Percentiles rank a stretch among this genome's conserved stretches.
Conservation (phyloP, 768 basidiomycete species). For the Leccinum pellstonianum region DNA sequence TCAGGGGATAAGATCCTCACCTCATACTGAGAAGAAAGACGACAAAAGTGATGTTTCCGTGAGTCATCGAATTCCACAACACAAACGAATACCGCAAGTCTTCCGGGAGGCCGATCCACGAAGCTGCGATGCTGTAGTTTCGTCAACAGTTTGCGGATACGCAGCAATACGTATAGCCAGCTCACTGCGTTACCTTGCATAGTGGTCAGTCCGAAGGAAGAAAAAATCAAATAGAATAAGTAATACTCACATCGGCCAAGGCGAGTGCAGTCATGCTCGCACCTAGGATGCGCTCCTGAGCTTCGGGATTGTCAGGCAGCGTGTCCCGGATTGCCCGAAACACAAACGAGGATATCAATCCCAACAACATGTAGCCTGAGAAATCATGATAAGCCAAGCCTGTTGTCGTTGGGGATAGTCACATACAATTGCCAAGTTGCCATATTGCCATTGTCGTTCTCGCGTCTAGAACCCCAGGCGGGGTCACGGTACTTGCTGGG, state of each 20-base stretch:
- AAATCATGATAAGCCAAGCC: not conserved
- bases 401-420: not conserved
- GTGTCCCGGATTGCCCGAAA: slow-evolving; percentile 67
- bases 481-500: slow-evolving; percentile 35
- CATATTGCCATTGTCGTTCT: slow-evolving; percentile 61
- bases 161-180: slow-evolving; percentile 3
- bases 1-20: slow-evolving; percentile 33
- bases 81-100: slow-evolving; percentile 48
- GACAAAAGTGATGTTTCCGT: slow-evolving; percentile 72
- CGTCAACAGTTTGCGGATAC: not conserved
- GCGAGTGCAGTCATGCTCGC: slow-evolving; percentile 61
- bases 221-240: not conserved
- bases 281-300: slow-evolving; percentile 69
- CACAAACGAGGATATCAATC: slow-evolving; percentile 62
- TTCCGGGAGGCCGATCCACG: slow-evolving; percentile 57
- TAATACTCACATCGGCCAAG: slow-evolving; percentile 61
- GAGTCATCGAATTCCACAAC: slow-evolving; percentile 70
- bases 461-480: slow-evolving; percentile 38
- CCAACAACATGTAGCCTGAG: slow-evolving; percentile 60
- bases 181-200: slow-evolving; percentile 61
- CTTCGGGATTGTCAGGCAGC: slow-evolving; percentile 51
- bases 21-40: slow-evolving; percentile 55
- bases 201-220: slow-evolving; percentile 1
- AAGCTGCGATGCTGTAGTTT: slow-evolving; percentile 50
- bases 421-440: slow-evolving; percentile 66